Evolutionary conservation across 2,329 filamentous ascomycete species (phyloP), one percentile per base, ranked within the genome.

Genomic region (Dactylella cylindrospora): DNA sequence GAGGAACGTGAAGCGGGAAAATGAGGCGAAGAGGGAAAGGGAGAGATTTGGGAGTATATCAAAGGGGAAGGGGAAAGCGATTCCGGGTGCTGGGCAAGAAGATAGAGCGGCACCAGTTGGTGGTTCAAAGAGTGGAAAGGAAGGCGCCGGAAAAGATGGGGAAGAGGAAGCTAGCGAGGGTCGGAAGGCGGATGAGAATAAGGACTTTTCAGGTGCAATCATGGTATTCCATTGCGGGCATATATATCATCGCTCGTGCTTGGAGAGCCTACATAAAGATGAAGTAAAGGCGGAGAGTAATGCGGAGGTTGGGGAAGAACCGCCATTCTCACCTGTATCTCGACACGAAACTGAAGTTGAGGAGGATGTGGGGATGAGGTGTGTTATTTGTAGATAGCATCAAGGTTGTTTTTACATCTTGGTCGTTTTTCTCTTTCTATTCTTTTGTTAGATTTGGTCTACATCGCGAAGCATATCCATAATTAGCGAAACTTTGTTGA

Each of bases 1-100:
- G 13, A 47, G 33, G 13, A 15, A 28, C 13, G 36, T 39, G 17
- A 47, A 33, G 44, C 33, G 43, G 32, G 66, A 61, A 50, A 51
- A 43, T 13, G 51, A 66, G 74, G 76, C 66, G 69, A 72, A 35
- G 72, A 72, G 38, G 74, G 73, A 66, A 72, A 73, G 67, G 71
- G 74, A 36, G 74, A 76, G 67, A 50, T 75, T 31, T 70, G 76
- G 61, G 71, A 72, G 41, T 72, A 77, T 67, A 54, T 67, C 64
- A 73, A 74, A 61, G 75, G 74, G 64, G 72, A 73, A 60, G 73
- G 75, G 68, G 73, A 75, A 53, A 19, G 49, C 53, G 5, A 41
- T 43, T 54, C 17, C 15, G 5, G 40, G 28, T 15, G 15, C n/a
- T 3, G 15, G 29, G 19, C 45, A 31, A 6, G 57, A 50, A 7